Conservation (phyloP, 495 filamentous ascomycete genomes). For the Astrothelium subdiscretum region DNA sequence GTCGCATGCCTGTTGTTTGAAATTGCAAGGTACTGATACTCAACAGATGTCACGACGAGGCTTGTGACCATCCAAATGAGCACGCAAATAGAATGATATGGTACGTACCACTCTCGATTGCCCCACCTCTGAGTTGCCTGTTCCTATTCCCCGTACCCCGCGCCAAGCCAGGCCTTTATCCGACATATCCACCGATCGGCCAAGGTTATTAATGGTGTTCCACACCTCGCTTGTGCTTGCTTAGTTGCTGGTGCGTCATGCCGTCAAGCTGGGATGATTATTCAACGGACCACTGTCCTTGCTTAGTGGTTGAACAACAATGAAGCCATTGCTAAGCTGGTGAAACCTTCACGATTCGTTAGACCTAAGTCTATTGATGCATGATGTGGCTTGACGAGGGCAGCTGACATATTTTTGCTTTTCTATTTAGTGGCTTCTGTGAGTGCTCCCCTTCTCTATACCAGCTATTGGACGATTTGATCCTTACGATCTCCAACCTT, state of each 20-base stretch:
- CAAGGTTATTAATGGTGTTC: background rate
- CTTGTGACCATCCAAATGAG: conserved; percentile 62
- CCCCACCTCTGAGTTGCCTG: background rate
- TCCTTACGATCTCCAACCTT: background rate
- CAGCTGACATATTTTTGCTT: background rate
- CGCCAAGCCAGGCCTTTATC: background rate
- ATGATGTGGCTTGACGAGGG: background rate
- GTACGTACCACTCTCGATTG: conserved; percentile 22
- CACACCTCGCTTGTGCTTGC: background rate
- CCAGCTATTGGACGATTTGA: background rate
- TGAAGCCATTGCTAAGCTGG: background rate
- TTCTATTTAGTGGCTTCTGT: conserved; percentile 13
- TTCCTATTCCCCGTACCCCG: background rate
- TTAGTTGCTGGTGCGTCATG: background rate
- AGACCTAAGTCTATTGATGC: background rate
- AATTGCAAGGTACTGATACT: background rate
- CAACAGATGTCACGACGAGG: conserved; percentile 61
- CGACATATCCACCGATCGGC: background rate
- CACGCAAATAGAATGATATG: conserved; percentile 87
- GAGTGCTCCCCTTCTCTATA: background rate
- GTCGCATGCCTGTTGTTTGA: background rate
- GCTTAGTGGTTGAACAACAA: background rate
- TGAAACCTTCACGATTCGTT: background rate
- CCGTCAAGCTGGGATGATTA: background rate
- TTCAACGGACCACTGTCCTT: too few species aligned